These are phyloP conservation scores for Lathyrus tuberosus DNA, from an alignment of 306 rosid genomes.

Conservation along the genomic window DNA sequence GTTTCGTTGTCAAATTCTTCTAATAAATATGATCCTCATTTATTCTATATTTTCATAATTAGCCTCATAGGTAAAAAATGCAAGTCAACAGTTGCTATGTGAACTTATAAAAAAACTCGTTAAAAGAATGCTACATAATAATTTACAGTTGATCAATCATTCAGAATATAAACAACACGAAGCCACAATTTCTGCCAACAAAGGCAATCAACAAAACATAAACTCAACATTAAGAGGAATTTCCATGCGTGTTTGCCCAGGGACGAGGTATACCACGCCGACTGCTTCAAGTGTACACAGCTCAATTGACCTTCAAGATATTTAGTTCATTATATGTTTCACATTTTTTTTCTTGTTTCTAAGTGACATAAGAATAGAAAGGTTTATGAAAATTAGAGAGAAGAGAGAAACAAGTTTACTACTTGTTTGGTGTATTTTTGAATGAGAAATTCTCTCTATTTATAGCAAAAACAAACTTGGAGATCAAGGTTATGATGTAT, in stretches of 20 bases:
- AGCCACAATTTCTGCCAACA: conserved; percentile 28
- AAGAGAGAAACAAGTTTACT: no score
- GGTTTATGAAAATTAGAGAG: no score
- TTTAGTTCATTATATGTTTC: no score
- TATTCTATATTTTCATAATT: neutral
- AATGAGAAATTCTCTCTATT: no score
- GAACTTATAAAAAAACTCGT: neutral
- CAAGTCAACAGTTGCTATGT: neutral
- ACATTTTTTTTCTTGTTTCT: no score
- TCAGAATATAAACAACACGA: conserved; percentile 23
- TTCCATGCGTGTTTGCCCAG: conserved; percentile 8
- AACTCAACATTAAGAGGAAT: conserved; percentile 25
- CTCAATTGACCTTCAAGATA: no score
- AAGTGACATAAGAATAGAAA: no score
- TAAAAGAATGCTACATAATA: neutral
- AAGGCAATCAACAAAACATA: conserved; percentile 28
- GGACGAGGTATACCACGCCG: conserved; percentile 7
- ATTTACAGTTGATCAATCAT: conserved; percentile 32
- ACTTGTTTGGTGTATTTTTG: no score
- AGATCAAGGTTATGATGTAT: no score
- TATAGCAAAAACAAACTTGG: no score
- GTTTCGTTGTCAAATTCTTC: no score
- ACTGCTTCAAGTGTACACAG: conserved; percentile 24
- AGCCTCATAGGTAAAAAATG: neutral
- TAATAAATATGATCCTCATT: neutral